Base-by-base conservation (phyloP, 257 asterid species). In the Capsicum pubescens region DNA sequence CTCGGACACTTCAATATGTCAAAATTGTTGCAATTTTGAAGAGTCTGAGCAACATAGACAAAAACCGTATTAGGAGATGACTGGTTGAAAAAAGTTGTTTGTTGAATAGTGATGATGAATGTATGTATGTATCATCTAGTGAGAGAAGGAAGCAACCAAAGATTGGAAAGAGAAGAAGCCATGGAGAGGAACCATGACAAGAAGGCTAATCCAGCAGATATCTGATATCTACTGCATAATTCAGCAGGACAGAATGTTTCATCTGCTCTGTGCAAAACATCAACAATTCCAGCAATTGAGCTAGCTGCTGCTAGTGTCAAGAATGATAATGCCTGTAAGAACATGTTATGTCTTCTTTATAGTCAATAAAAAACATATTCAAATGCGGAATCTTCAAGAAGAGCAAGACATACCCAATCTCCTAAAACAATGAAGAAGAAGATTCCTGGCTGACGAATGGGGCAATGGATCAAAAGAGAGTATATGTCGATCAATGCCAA, bases 221-320 rank as follows among this genome's bases (percentile, higher is more conserved):
- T 83, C 83, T 88, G 92, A 86, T 91, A 94, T 86, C 90, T 91
- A 26, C 86, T 84, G 74, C 93, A 92, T 50, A 88, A 79, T 84
- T 84, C 88, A 68, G 89, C 86, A 77, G 93, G 90, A 60, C 98
- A 94, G 78, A 89, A 91, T 58, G 93, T 85, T 69, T 68, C 91
- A 42, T 91, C 97, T 2, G 93, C 91, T 74, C 86, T 86, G 35
- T 92, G 88, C 87, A 94, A 88, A 85, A 90, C 85, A 89, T 92
- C 94, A 21, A 92, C 88, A 3, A 92, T 90, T 61, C 93, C 87
- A 58, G 93, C 93, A 32, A 91, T 90, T 56, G 97, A 92, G 88
- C 95, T 91, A 16, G 95, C 94, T 87, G 97, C 97, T 14, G 93
- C 95, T 67, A 91, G 85, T 21, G 92, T 90, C 69, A 94, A 90